Percentiles rank a stretch among this genome's conserved stretches.
Evolutionary conservation across 116 monocot species (phyloP).

Genomic region (Papilionanthe hybrid): DNA sequence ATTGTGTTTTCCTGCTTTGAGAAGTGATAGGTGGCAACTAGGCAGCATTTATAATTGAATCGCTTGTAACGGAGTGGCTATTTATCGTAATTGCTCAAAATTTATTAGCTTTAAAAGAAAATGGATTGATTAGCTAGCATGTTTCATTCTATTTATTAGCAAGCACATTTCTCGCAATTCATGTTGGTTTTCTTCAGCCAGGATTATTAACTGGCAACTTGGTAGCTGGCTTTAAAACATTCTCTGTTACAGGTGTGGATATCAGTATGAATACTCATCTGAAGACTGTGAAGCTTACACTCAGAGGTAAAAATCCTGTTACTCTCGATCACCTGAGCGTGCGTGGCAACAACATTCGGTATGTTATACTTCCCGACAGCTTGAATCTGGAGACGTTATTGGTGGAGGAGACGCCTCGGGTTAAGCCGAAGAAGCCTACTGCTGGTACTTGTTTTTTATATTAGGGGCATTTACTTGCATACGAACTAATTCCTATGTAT

Average conservation of each 20-base stretch:
- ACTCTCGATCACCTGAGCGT: conserved; percentile 91
- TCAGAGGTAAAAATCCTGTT: conserved; percentile 92
- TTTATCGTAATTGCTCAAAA: too few relatives aligned
- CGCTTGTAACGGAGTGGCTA: too few relatives aligned
- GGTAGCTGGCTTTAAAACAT: not conserved
- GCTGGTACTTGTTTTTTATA: conserved; percentile 45
- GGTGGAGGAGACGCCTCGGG: conserved; percentile 91
- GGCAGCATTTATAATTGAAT: too few relatives aligned
- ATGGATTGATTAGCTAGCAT: too few relatives aligned
- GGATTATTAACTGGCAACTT: not conserved
- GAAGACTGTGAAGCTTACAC: conserved; percentile 89
- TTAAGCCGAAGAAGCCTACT: conserved; percentile 94
- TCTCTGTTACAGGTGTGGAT: conserved; percentile 69
- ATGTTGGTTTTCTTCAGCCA: not conserved
- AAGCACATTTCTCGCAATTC: not conserved
- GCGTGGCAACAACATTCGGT: conserved; percentile 93
- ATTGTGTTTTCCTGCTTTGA: too few relatives aligned
- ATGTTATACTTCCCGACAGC: conserved; percentile 96
- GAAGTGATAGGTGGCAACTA: too few relatives aligned
- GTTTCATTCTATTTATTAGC: too few relatives aligned
- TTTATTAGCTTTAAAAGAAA: too few relatives aligned
- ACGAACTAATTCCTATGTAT: too few relatives aligned
- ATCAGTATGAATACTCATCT: conserved; percentile 98
- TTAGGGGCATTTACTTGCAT: not conserved
- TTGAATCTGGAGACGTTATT: conserved; percentile 92